phyloP scores from a whole-genome alignment of 2,329 filamentous ascomycete genomes.

The Epichloe uncinata region DNA sequence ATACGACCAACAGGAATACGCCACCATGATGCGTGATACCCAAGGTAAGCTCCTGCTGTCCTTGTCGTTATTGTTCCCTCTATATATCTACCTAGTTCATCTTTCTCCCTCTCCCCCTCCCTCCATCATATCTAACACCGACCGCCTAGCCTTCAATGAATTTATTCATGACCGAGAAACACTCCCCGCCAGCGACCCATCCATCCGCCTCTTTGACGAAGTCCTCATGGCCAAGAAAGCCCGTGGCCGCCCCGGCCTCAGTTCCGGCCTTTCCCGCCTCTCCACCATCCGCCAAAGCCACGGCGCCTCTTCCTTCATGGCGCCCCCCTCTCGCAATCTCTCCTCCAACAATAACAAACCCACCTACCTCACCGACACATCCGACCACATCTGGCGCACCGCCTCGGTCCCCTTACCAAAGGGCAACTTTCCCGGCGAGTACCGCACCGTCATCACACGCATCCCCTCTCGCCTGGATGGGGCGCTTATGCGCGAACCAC shows the following conservation, averaged over 20 bases:
- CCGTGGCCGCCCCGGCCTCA: constrained; percentile 51
- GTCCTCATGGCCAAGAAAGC: constrained; percentile 68
- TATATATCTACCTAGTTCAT: neutral
- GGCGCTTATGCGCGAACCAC: constrained; percentile 79
- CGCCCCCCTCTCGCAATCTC: constrained; percentile 20
- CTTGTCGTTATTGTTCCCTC: neutral
- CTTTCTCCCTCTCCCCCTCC: neutral
- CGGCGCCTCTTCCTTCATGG: constrained; percentile 26
- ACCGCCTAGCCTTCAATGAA: constrained; percentile 56
- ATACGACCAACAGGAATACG: constrained; percentile 52
- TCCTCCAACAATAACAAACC: constrained; percentile 32
- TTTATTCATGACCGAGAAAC: constrained; percentile 74
- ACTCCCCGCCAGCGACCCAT: constrained; percentile 44
- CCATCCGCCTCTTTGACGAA: constrained; percentile 69
- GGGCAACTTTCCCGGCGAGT: constrained; percentile 49
- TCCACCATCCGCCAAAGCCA: constrained; percentile 46
- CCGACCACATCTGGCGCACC: constrained; percentile 69
- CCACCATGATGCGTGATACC: constrained; percentile 50
- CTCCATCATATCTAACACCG: neutral
- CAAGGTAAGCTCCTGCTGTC: constrained; percentile 35
- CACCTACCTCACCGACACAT: constrained; percentile 56
- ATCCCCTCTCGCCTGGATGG: constrained; percentile 76
- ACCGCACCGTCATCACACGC: constrained; percentile 45
- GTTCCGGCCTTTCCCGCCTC: constrained; percentile 48
- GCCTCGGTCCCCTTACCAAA: constrained; percentile 46